A percentile compares a stretch with the other conserved stretches of the same genome.
Conservation (phyloP, 1,139 yeast genomes). For the Taphrina wiesneri region DNA sequence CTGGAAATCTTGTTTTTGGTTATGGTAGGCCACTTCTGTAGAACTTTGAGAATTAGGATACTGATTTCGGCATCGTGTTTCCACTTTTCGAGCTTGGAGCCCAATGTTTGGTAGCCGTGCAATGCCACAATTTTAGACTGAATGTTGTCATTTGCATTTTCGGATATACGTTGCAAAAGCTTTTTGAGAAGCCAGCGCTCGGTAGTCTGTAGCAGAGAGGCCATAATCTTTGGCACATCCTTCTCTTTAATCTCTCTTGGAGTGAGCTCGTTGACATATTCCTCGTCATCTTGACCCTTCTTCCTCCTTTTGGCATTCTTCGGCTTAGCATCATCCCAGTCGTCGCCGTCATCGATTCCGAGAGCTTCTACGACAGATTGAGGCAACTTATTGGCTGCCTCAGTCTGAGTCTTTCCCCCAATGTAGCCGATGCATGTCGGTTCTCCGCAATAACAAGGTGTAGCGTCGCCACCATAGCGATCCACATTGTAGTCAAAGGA, state of each 20-base stretch:
- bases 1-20: conserved; percentile 80
- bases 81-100: conserved; percentile 56
- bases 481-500: conserved; percentile 96
- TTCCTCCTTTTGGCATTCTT: conserved; percentile 40
- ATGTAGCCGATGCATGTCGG: conserved; percentile 85
- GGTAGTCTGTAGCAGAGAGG: conserved; percentile 75
- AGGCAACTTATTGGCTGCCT: conserved; percentile 71
- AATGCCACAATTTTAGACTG: conserved; percentile 65
- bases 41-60: conserved; percentile 53
- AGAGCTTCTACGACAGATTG: conserved; percentile 82
- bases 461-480: conserved; percentile 91
- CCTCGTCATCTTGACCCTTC: conserved; percentile 57
- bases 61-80: conserved; percentile 49
- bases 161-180: conserved; percentile 65
- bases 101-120: conserved; percentile 84
- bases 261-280: conserved; percentile 61
- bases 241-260: conserved; percentile 55
- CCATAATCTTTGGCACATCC: conserved; percentile 73
- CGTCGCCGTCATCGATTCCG: conserved; percentile 63
- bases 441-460: conserved; percentile 93
- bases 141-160: conserved; percentile 58
- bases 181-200: conserved; percentile 66
- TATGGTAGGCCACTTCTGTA: conserved; percentile 74
- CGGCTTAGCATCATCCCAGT: conserved; percentile 52
- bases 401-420: conserved; percentile 95